Conservation (phyloP, 345 rosid species). For the Populus davidiana region DNA sequence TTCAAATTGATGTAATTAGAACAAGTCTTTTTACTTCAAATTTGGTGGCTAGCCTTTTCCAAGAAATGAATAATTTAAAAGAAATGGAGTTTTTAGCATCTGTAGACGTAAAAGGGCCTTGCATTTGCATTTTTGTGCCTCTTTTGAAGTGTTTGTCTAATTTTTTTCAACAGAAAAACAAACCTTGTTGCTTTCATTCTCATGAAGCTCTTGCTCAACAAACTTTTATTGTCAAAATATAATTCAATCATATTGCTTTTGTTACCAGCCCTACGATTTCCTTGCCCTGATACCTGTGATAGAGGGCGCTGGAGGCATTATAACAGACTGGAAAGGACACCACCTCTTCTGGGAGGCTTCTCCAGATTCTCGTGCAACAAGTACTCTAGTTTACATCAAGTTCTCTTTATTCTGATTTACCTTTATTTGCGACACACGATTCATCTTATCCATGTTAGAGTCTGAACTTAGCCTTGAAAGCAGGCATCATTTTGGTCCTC, state of each 20-base stretch:
- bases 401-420: not conserved
- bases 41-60: not conserved
- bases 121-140: not conserved
- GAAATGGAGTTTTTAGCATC: not conserved
- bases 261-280: slow-evolving; percentile 78
- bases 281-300: slow-evolving; percentile 86
- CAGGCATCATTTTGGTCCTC: slow-evolving; percentile 1
- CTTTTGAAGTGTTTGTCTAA: too few relatives aligned
- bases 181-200: not conserved
- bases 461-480: not conserved
- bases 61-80: not conserved
- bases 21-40: not conserved
- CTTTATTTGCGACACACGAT: not conserved
- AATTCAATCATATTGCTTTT: not conserved
- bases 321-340: slow-evolving; percentile 85
- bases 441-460: not conserved
- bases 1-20: too few relatives aligned
- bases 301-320: slow-evolving; percentile 83
- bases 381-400: slow-evolving; percentile 32
- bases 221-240: not conserved
- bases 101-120: not conserved
- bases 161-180: not conserved
- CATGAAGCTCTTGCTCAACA: not conserved
- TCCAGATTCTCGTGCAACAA: slow-evolving; percentile 48
- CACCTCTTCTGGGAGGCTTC: slow-evolving; percentile 76